Base-by-base conservation (phyloP, 371 early-diverging fungal genomes). In the Lichtheimia ornata region DNA sequence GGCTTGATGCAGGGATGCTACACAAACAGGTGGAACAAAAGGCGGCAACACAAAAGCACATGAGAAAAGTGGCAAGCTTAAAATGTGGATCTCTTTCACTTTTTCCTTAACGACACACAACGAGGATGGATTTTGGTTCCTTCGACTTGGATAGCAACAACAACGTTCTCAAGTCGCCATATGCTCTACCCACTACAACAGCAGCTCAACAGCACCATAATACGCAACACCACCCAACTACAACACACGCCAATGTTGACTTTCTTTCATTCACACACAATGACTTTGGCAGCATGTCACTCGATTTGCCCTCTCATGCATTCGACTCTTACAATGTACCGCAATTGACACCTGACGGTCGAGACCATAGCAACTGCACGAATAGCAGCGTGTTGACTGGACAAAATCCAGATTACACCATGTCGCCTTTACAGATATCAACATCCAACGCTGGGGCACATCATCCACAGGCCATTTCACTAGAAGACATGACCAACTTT, bases 361-460 rank as follows among this genome's bases (percentile, higher is more conserved):
- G 35, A 35, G 35, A 35, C 58, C 64, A 4, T 65, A 71, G 59
- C 40, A 35, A 42, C 9, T 71, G 57, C 58, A 76, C 77, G 5
- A 63, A 61, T n/a, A 80, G 71, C 25, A 70, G 71, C 54, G 64
- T 67, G 6, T 51, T 80, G 14, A 61, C 72, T 30, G 76, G 71
- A 5, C 69, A 70, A 13, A 73, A 81, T 61, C 76, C 81, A 18
- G 76, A 78, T 14, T 76, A 70, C 53, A 56, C 62, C 18, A 76
- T 76, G 74, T 78, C 76, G 20, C 77, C 77, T 15, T 50, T 81
- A 17, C 76, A 75, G 44, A 77, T 76, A 49, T 64, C 73, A 69
- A 50, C 69, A 59, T 18, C 50, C 58, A 22, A 40, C 45, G 22
- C 11, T 6, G 13, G 42, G 11, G 9, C 5, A 35, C 35, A 35